Base-by-base conservation (phyloP, 2,329 filamentous ascomycete species). In the Alternaria postmessia region DNA sequence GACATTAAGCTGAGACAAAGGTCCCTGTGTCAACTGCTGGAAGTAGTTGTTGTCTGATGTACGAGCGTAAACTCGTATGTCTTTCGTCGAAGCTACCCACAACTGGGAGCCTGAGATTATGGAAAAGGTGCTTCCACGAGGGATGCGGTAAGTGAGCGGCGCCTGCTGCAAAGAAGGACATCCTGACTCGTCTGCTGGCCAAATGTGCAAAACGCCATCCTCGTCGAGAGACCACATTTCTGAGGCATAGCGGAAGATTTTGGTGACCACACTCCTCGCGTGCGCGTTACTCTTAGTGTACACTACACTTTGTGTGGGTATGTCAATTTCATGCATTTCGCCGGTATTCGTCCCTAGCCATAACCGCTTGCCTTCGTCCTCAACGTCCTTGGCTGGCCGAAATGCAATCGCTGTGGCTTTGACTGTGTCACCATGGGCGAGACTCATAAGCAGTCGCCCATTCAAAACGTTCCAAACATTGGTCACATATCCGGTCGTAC, bases 151-250 rank as follows among this genome's bases (percentile, higher is more conserved):
- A 38, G 88, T 90, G 69, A 91, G 89, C 22, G 92, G 93, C 55
- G 87, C 90, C 57, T 88, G 87, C 57, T 88, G 86, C 30, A 98
- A 80, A 62, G 88, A 94, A 1, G 94, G 93, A 28, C 89, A 85
- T 0, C 91, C 89, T 6, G 87, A 87, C n/a, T 87, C 84, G 69
- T 93, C 91, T 4, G 94, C 89, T 1, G 88, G 89, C 95, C 95
- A 99, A 5, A 98, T 87, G 66, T 93, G 89, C 14, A 99, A 81
- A 46, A 91, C 91, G 11, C 95, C 95, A 47, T 91, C 88, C 65
- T 97, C 94, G 75, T 98, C 95, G 48, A 99, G 78, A 0, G 94
- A 94, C 95, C 95, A 99, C 76, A 99, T 87, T 72, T 97, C 92
- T 67, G 93, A 92, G 63, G 88, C 90, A 76, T 96, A 91, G 39